Evolutionary conservation across 2,329 filamentous ascomycete species (phyloP).

Genomic region (Colletotrichum karsti): DNA sequence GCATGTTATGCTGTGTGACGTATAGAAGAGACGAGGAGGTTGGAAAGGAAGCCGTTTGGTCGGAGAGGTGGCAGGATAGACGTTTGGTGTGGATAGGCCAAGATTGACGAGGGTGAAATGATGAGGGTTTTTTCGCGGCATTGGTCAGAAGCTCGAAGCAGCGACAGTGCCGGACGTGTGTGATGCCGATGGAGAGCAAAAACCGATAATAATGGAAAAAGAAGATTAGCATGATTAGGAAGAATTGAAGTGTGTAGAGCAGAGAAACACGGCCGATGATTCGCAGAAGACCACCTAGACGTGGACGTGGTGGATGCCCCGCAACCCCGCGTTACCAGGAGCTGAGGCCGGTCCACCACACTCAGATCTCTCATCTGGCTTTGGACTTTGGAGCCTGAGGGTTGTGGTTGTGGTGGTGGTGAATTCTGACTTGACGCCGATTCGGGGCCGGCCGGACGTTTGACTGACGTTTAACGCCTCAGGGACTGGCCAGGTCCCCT

Average conservation of each 20-base stretch:
- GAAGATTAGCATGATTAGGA: conserved; percentile 5
- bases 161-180: background rate
- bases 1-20: background rate
- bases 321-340: conserved; percentile 29
- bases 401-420: background rate
- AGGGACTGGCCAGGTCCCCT: background rate
- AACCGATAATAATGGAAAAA: background rate
- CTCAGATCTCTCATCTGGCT: conserved; percentile 21
- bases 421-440: background rate
- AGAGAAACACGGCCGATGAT: conserved; percentile 24
- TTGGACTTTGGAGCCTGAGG: background rate
- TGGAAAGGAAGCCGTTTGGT: background rate
- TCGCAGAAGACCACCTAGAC: conserved; percentile 24
- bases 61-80: background rate
- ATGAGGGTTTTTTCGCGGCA: background rate
- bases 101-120: background rate
- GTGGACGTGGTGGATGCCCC: conserved; percentile 14
- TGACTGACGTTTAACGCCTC: background rate
- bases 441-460: background rate
- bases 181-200: background rate
- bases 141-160: no score
- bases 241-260: background rate
- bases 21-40: background rate
- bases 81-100: background rate
- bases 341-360: conserved; percentile 19